Evolutionary conservation across 257 asterid genomes (phyloP), one percentile per base, ranked within the genome.

Genomic region (Gentiana straminea): DNA sequence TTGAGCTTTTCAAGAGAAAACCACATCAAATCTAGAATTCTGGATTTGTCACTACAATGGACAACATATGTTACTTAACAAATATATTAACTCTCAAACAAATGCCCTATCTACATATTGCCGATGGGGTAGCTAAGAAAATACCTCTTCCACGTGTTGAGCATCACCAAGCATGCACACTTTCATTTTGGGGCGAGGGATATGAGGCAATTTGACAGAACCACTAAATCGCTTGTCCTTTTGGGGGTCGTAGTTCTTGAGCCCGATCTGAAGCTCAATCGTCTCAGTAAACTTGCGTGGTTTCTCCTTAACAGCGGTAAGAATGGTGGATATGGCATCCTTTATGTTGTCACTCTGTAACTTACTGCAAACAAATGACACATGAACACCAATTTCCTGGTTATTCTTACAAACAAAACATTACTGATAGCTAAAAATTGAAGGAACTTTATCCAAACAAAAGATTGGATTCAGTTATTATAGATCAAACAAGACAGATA

Each of bases 161-260:
- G 75, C 75, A 64, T 71, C 76, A 46, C 76, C 76, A 48, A 71
- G 76, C 76, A 71, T 71, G 68, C 76, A 71, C 37, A 71, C 45
- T 54, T 65, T 71, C 72, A 71, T 71, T 62, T 71, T 71, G 32
- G 76, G 76, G 2, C 76, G 76, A 33, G 76, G 76, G 34, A 71
- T 71, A 49, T 71, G 76, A 3, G 76, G 76, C 53, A 71, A 51
- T 39, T 65, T 71, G 41, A 71, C 76, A 46, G 76, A 65, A 2
- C 76, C 76, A 33, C 76, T 71, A 38, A 71, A 70, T 8, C 75
- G 63, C 70, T 70, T 70, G 33, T 70, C 75, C 54, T 70, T 70
- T 32, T 70, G 75, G 7, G 75, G 75, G 11, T 70, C 75, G 36
- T 70, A 70, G 57, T 70, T 70, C 46, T 70, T 70, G 56, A 70